phyloP scores from a whole-genome alignment of 768 basidiomycete genomes.

The Tylopilus sp. region DNA sequence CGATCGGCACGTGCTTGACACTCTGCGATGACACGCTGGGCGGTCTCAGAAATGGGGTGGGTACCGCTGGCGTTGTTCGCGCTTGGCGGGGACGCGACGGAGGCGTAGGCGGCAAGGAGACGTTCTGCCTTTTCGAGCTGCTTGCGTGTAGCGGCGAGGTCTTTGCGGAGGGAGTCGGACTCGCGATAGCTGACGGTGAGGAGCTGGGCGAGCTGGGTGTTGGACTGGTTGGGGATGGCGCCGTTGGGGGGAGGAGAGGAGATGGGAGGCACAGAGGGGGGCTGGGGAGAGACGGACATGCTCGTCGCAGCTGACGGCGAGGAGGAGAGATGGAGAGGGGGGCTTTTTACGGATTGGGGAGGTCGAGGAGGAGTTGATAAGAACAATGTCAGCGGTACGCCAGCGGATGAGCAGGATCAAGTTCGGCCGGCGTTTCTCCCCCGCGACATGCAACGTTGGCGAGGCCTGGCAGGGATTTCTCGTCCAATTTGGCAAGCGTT shows the following conservation, averaged over 20 bases:
- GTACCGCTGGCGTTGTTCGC: constrained; percentile 10
- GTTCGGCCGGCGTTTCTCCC: constrained; percentile 25
- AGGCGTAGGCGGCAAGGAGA: constrained; percentile 30
- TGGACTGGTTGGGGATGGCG: constrained; percentile 27
- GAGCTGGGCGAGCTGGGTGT: constrained; percentile 55
- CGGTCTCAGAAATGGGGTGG: constrained; percentile 26
- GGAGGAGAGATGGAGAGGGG: neutral
- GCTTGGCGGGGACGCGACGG: constrained; percentile 17
- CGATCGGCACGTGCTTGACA: constrained; percentile 48
- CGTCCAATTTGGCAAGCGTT: constrained; percentile 9
- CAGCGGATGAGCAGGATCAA: constrained; percentile 16
- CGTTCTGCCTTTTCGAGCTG: constrained; percentile 57
- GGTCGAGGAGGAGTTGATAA: constrained; percentile 13
- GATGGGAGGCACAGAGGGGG: neutral
- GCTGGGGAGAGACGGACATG: constrained; percentile 21
- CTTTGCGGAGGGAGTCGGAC: constrained; percentile 46
- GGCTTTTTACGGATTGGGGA: neutral
- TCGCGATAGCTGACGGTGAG: constrained; percentile 54
- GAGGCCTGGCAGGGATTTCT: constrained; percentile 22
- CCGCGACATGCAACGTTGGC: constrained; percentile 31
- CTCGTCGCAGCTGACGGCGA: neutral
- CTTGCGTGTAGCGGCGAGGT: constrained; percentile 39
- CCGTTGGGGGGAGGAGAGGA: constrained; percentile 19
- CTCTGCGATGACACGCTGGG: constrained; percentile 39
- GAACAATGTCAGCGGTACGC: constrained; percentile 15